phyloP scores from a whole-genome alignment of 352 stramenopile genomes.

The Pythium vanterpoolii region DNA sequence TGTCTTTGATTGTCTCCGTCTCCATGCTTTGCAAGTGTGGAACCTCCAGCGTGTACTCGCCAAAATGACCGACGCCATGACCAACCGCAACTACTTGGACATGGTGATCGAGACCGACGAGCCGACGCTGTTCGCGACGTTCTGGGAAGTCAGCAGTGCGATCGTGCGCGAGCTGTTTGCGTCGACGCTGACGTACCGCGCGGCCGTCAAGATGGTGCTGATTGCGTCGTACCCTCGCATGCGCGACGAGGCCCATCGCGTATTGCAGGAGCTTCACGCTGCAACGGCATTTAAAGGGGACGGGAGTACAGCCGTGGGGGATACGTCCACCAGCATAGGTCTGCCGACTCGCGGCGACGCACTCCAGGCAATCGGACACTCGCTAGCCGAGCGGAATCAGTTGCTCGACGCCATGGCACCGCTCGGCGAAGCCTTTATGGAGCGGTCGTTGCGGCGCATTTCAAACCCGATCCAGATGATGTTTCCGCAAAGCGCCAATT shows the following conservation, averaged over 20 bases:
- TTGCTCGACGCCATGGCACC: conserved; percentile 68
- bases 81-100: conserved; percentile 56
- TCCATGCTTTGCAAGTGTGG: conserved; percentile 78
- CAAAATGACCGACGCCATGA: conserved; percentile 59
- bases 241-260: conserved; percentile 60
- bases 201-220: conserved; percentile 63
- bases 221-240: conserved; percentile 78
- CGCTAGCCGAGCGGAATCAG: conserved; percentile 46
- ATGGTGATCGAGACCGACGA: conserved; percentile 72
- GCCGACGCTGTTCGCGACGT: conserved; percentile 76
- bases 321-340: conserved; percentile 10
- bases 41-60: conserved; percentile 84
- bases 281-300: conserved; percentile 39
- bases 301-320: not conserved
- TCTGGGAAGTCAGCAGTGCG: conserved; percentile 82
- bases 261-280: conserved; percentile 58
- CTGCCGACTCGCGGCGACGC: conserved; percentile 5
- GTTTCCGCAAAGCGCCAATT: conserved; percentile 83
- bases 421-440: conserved; percentile 68
- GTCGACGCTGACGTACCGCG: conserved; percentile 52
- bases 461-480: conserved; percentile 83
- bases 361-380: conserved; percentile 37
- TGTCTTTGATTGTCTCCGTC: conserved; percentile 67
- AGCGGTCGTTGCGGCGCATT: conserved; percentile 56
- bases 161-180: conserved; percentile 72